Evolutionary conservation across 805 yeast genomes (phyloP).

Genomic region (Blastobotrys terrestris): DNA sequence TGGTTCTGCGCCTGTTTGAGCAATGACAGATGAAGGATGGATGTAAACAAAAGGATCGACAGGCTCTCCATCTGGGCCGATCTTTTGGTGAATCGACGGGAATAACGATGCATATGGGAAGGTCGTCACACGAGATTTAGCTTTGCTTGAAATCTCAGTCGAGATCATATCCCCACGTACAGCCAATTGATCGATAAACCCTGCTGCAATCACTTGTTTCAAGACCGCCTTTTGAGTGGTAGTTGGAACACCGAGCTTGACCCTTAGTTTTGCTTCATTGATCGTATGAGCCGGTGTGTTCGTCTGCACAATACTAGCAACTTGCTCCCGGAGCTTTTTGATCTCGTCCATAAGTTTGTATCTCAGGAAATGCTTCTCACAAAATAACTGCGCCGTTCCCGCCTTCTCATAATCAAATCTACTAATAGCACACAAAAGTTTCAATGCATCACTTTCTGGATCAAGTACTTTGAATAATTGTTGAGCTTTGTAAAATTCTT

Average conservation of each 20-base stretch:
- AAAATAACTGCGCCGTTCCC: constrained; percentile 39
- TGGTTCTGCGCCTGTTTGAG: constrained; percentile 58
- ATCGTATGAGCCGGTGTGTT: constrained; percentile 34
- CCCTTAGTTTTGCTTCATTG: constrained; percentile 46
- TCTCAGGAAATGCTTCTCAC: constrained; percentile 60
- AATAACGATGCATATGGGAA: constrained; percentile 52
- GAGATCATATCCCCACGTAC: constrained; percentile 72
- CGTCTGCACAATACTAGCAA: constrained; percentile 64
- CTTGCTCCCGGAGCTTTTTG: constrained; percentile 69
- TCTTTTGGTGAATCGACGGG: constrained; percentile 31
- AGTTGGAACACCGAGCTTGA: constrained; percentile 54
- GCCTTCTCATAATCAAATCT: constrained; percentile 64
- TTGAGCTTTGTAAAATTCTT: constrained; percentile 53
- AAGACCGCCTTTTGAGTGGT: constrained; percentile 65
- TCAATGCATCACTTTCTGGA: constrained; percentile 65
- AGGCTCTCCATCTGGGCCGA: constrained; percentile 33
- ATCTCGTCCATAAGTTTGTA: constrained; percentile 83
- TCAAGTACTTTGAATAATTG: constrained; percentile 63
- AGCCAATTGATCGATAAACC: constrained; percentile 87
- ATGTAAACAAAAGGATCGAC: constrained; percentile 60
- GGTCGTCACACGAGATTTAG: constrained; percentile 45
- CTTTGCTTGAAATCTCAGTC: constrained; percentile 53
- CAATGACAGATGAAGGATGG: constrained; percentile 70
- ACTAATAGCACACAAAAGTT: constrained; percentile 73
- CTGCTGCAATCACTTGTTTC: constrained; percentile 89